Base-by-base conservation (phyloP, 1,284 basidiomycete species). In the Ganoderma boninense region DNA sequence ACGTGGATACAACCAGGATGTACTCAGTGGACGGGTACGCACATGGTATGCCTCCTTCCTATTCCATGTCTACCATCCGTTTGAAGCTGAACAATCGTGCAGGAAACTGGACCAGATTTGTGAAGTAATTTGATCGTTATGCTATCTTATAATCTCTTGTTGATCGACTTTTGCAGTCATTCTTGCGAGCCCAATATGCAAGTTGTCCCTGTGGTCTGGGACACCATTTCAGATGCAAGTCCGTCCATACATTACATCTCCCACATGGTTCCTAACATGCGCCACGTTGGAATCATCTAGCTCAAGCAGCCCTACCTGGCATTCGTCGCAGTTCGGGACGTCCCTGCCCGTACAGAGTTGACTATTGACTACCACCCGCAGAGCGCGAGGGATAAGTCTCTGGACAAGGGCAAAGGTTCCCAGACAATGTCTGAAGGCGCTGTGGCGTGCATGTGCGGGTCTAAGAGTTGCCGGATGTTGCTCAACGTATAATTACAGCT, bases 81-180 rank as follows among this genome's bases (percentile, higher is more conserved):
- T 8, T 7, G 26, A 40, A 71, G 64, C 20, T 46, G n/a, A 46
- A 46, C 32, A 29, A 29, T 14, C 49, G 68, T 59, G 10, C 67
- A 92, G 90, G 91, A 5, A 92, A 92, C 74, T 92, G 91, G 91
- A 90, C 90, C 3, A 83, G 90, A 13, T 92, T 92, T 70, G 81
- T 92, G 46, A 92, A 92, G 91, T 91, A 75, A 69, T 87, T 20
- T n/a, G 20, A 14, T n/a, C 14, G 14, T 46, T 20, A 6, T n/a
- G 8, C 44, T n/a, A n/a, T n/a, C 5, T n/a, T 7, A 5, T 2
- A 18, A 18, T 20, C 44, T n/a, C 44, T 20, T n/a, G 44, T 46
- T 46, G 44, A 46, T 20, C 44, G 44, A n/a, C 44, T 46, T 6
- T 10, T 18, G 0, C 38, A 92, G 91, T 74, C 91, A 92, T 75